phyloP scores from a whole-genome alignment of 2,329 filamentous ascomycete genomes.

The Pyrenophora seminiperda region DNA sequence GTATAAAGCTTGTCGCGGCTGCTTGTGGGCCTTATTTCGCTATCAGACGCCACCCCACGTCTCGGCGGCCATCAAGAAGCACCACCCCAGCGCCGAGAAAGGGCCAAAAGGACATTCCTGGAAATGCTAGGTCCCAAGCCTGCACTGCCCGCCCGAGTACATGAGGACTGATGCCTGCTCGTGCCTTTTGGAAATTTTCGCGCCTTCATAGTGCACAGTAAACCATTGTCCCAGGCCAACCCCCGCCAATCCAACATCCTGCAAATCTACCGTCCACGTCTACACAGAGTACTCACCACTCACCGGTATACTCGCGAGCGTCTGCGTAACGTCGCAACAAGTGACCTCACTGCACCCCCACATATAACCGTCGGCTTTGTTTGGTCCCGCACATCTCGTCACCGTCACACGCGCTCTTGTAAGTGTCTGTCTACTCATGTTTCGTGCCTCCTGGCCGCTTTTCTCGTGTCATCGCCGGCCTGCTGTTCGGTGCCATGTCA shows the following conservation, averaged over 20 bases:
- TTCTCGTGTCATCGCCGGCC: neutral
- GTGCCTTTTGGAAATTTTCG: constrained; percentile 25
- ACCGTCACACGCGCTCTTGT: constrained; percentile 17
- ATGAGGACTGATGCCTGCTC: constrained; percentile 33
- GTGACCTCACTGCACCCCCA: constrained; percentile 6
- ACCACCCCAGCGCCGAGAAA: constrained; percentile 38
- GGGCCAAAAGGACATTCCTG: constrained; percentile 21
- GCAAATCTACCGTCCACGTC: too few species aligned
- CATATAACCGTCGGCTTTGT: constrained; percentile 7
- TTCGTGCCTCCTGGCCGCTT: constrained; percentile 3
- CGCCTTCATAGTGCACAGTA: too few species aligned
- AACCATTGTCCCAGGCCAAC: constrained; percentile 2
- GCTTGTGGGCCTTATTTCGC: constrained; percentile 43
- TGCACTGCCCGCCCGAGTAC: constrained; percentile 15
- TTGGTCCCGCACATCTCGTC: constrained; percentile 10
- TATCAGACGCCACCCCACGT: constrained; percentile 45
- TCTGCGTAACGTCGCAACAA: constrained; percentile 2
- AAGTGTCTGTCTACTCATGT: constrained; percentile 13
- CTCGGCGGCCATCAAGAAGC: constrained; percentile 44
- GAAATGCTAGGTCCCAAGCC: constrained; percentile 30
- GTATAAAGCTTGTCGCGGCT: constrained; percentile 47
- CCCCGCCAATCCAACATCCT: too few species aligned
- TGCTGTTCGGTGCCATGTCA: neutral
- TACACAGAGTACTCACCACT: too few species aligned
- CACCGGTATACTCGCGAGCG: too few species aligned